Conservation (phyloP, 139 green algal genomes). For the Spirogloea muscicola region DNA sequence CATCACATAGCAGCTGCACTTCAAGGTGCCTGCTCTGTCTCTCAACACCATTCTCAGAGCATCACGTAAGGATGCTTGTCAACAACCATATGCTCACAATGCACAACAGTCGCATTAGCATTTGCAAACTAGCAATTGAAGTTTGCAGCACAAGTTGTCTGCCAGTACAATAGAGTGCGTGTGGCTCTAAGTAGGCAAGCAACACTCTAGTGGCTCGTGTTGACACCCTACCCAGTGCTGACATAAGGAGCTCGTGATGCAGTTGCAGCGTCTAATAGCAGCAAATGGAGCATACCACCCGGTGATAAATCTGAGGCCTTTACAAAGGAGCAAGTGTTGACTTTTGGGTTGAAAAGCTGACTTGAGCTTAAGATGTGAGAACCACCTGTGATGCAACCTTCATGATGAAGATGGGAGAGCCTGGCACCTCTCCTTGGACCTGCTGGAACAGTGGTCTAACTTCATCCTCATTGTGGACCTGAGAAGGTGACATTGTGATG, state of each 20-base stretch:
- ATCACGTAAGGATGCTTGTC: not conserved
- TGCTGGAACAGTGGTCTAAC: constrained; percentile 48
- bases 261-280: too few relatives aligned
- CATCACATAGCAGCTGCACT: constrained; percentile 93
- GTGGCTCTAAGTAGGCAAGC: too few relatives aligned
- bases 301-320: not conserved
- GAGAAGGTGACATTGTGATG: too few relatives aligned
- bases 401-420: constrained; percentile 95
- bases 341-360: not conserved
- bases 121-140: not conserved
- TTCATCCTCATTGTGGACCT: constrained; percentile 65
- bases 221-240: too few relatives aligned
- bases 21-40: constrained; percentile 76
- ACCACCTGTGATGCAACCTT: constrained; percentile 67
- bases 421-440: constrained; percentile 83
- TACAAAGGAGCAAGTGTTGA: not conserved
- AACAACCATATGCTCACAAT: not conserved
- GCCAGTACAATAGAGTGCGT: constrained; percentile 1
- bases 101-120: not conserved
- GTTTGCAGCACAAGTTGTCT: not conserved
- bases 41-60: constrained; percentile 44
- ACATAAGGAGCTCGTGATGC: too few relatives aligned
- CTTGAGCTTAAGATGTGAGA: not conserved
- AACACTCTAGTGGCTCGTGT: too few relatives aligned
- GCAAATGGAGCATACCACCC: too few relatives aligned